Evolutionary conservation across 495 filamentous ascomycete genomes (phyloP).

Genomic region (Aspergillus olivimuriae): DNA sequence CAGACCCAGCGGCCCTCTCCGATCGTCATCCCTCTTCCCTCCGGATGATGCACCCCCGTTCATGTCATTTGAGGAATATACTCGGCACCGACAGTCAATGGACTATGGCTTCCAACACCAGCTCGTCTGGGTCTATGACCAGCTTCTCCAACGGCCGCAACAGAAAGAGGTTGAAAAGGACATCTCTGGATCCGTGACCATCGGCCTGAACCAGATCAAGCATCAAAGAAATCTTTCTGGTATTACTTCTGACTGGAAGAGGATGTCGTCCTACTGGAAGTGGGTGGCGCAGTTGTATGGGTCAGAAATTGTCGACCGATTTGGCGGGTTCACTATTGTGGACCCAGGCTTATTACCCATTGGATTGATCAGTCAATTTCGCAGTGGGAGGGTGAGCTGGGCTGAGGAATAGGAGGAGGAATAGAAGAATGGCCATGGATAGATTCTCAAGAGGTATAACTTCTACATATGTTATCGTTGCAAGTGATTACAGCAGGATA

Average conservation of each 20-base stretch:
- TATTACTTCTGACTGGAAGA: slow-evolving; percentile 1
- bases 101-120: slow-evolving; percentile 4
- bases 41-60: slow-evolving; percentile 3
- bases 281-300: slow-evolving; percentile 13
- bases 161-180: slow-evolving; percentile 5
- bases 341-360: slow-evolving; percentile 11
- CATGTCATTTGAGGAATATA: slow-evolving; percentile 10
- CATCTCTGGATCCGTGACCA: background rate
- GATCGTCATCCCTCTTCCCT: background rate
- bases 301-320: slow-evolving; percentile 8
- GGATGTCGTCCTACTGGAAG: slow-evolving; percentile 8
- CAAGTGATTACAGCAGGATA: too few species aligned
- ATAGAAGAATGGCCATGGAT: too few species aligned
- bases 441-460: too few species aligned
- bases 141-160: slow-evolving; percentile 3
- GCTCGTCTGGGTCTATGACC: slow-evolving; percentile 3
- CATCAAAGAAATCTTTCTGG: background rate
- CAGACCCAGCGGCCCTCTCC: background rate
- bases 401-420: background rate
- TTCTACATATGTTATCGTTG: too few species aligned
- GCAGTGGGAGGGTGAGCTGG: slow-evolving; percentile 10
- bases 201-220: background rate
- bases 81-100: slow-evolving; percentile 3
- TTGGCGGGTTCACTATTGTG: slow-evolving; percentile 12
- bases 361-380: slow-evolving; percentile 12